These are phyloP conservation scores for Cenchrus purpureus DNA, from an alignment of 176 grass and related monocot species.

Conservation along the genomic window DNA sequence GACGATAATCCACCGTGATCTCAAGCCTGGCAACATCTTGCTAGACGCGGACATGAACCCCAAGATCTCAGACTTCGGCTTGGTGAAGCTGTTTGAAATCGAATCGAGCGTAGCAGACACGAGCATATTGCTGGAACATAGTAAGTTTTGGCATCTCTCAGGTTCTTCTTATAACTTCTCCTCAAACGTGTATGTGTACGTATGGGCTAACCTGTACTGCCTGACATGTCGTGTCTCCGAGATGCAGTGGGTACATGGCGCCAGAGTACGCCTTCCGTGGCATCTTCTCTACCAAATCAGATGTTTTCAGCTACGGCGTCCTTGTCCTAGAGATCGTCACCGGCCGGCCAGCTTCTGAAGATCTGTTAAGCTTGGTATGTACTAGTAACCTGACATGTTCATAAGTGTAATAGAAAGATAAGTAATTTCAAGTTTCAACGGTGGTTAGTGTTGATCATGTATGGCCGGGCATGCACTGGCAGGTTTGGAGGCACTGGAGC, in stretches of 20 bases:
- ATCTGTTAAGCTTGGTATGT: slow-evolving; percentile 46
- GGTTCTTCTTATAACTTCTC: background rate
- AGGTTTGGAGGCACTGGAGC: slow-evolving; percentile 54
- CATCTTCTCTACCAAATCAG: slow-evolving; percentile 58
- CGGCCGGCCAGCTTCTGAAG: slow-evolving; percentile 32
- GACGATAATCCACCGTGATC: slow-evolving; percentile 58
- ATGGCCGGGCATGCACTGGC: background rate
- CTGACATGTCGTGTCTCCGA: background rate
- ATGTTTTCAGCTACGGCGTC: slow-evolving; percentile 61
- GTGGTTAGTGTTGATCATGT: slow-evolving; percentile 15
- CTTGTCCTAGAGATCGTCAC: slow-evolving; percentile 54
- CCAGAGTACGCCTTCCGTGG: slow-evolving; percentile 57
- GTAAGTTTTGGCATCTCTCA: slow-evolving; percentile 25
- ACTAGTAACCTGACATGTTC: too few species aligned
- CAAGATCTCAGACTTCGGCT: slow-evolving; percentile 72
- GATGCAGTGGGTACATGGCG: too few species aligned
- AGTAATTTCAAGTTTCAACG: too few species aligned
- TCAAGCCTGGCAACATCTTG: slow-evolving; percentile 57
- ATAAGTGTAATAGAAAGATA: too few species aligned
- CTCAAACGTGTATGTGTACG: too few species aligned
- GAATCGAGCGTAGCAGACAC: slow-evolving; percentile 46
- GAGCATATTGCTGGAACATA: slow-evolving; percentile 55
- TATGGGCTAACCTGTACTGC: too few species aligned
- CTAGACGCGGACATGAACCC: slow-evolving; percentile 58
- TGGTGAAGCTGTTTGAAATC: slow-evolving; percentile 49